Evolutionary conservation across 2,329 filamentous ascomycete species (phyloP).

Genomic region (Penicillium italicum): DNA sequence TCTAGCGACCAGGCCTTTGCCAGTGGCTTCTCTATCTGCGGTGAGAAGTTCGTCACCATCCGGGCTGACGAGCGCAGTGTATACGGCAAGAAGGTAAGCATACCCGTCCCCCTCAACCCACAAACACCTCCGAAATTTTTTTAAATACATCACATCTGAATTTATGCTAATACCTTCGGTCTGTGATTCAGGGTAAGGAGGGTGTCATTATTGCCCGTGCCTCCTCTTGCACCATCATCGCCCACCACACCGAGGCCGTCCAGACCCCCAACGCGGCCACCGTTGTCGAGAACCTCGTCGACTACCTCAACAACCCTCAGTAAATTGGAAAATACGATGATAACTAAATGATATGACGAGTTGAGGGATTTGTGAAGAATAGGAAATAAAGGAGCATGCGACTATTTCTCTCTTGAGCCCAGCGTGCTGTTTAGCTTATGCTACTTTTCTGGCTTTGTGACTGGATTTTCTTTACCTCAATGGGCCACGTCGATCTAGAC

Average conservation of each 20-base stretch:
- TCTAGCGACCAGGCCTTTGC: conserved; percentile 47
- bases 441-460: conserved; percentile 2
- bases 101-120: conserved; percentile 17
- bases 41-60: conserved; percentile 74
- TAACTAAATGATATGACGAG: conserved; percentile 20
- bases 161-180: conserved; percentile 2
- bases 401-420: conserved; percentile 6
- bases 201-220: conserved; percentile 84
- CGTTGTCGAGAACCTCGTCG: conserved; percentile 77
- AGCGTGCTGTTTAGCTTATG: not conserved
- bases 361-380: conserved; percentile 23
- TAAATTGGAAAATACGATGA: conserved; percentile 40
- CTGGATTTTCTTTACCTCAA: conserved; percentile 1
- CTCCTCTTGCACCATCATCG: conserved; percentile 80
- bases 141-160: not conserved
- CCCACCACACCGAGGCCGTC: conserved; percentile 73
- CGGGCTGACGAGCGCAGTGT: conserved; percentile 72
- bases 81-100: conserved; percentile 76
- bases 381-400: conserved; percentile 23
- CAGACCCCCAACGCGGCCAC: conserved; percentile 72
- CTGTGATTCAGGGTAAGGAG: conserved; percentile 61
- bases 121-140: conserved; percentile 5
- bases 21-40: conserved; percentile 71
- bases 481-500: not conserved
- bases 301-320: conserved; percentile 79